Conservation (phyloP, 2,329 filamentous ascomycete genomes). For the Penicillium corylophilum region DNA sequence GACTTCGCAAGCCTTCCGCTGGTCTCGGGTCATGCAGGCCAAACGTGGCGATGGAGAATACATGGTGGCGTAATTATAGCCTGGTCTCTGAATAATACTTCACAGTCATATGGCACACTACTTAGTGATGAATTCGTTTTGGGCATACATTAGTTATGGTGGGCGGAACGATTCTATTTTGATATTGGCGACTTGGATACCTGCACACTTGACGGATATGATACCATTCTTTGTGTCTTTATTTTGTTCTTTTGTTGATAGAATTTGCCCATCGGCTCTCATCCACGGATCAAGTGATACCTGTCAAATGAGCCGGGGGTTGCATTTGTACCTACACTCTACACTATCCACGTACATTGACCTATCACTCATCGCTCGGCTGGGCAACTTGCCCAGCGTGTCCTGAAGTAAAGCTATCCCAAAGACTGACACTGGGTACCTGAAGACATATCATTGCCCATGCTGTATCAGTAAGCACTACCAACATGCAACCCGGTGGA, state of each 20-base stretch:
- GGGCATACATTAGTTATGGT: not conserved
- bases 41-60: conserved; percentile 40
- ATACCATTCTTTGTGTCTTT: conserved; percentile 15
- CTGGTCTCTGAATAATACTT: not conserved
- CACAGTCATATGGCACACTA: not conserved
- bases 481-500: not conserved
- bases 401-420: not conserved
- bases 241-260: not conserved
- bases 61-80: conserved; percentile 35
- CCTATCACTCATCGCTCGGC: not conserved
- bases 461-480: not conserved
- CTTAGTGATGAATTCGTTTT: not conserved
- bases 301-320: not conserved
- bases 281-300: not conserved
- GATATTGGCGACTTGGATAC: conserved; percentile 9
- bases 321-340: not conserved
- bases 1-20: conserved; percentile 34
- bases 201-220: conserved; percentile 13
- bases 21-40: conserved; percentile 38
- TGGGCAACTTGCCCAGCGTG: not conserved
- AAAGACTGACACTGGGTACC: not conserved
- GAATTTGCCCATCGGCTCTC: not conserved
- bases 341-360: not conserved
- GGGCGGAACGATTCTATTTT: not conserved
- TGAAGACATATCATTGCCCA: not conserved